phyloP scores from a whole-genome alignment of 768 basidiomycete genomes.

The Tulasnella sp. region DNA sequence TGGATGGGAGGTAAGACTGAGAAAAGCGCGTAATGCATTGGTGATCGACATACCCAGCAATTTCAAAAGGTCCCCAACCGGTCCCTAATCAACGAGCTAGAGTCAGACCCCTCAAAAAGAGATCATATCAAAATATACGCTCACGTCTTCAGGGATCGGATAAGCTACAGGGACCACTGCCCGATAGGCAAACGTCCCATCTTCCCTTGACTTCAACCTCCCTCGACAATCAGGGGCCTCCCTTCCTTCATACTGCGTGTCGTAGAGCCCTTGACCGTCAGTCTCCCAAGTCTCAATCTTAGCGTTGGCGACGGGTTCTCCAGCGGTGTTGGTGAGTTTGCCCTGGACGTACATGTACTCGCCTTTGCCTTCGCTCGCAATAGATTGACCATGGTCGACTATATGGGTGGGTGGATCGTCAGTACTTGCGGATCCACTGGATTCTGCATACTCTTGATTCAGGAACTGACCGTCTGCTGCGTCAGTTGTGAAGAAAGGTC shows the following conservation, averaged over 20 bases:
- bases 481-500: slow-evolving; percentile 75
- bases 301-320: slow-evolving; percentile 54
- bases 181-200: slow-evolving; percentile 60
- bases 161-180: slow-evolving; percentile 63
- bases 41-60: slow-evolving; percentile 31
- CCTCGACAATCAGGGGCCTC: slow-evolving; percentile 64
- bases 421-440: neutral
- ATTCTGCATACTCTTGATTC: neutral
- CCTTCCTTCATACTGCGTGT: slow-evolving; percentile 45
- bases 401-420: neutral
- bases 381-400: slow-evolving; percentile 63
- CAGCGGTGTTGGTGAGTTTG: slow-evolving; percentile 48
- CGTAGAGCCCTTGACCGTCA: slow-evolving; percentile 38
- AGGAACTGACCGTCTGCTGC: slow-evolving; percentile 49
- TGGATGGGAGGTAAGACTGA: neutral
- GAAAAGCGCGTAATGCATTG: neutral
- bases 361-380: slow-evolving; percentile 81
- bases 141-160: slow-evolving; percentile 61
- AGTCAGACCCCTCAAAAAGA: too few relatives aligned
- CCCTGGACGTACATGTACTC: slow-evolving; percentile 77
- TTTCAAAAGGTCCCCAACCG: slow-evolving; percentile 53
- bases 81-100: slow-evolving; percentile 36
- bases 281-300: slow-evolving; percentile 80
- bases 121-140: slow-evolving; percentile 18
- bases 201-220: slow-evolving; percentile 42